A percentile compares a stretch with the other conserved stretches of the same genome.
Evolutionary conservation across 202 grass and related monocot species (phyloP).

Genomic region (Setaria italica): DNA sequence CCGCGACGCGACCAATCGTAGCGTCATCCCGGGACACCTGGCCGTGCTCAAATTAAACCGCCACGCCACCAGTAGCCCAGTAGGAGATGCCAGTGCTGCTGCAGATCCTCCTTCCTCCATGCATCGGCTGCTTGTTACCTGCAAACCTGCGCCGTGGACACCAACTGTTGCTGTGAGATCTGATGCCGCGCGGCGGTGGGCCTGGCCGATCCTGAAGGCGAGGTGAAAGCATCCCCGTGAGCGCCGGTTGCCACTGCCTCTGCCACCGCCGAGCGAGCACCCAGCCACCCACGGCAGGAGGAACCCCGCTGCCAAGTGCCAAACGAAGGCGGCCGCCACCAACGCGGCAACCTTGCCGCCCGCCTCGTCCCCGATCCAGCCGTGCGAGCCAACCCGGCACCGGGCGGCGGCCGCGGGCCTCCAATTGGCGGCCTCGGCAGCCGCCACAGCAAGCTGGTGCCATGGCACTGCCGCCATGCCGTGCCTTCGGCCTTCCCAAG

Average conservation of each 20-base stretch:
- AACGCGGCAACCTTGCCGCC: neutral
- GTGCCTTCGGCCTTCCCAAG: no score
- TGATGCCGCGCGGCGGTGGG: neutral
- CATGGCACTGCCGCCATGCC: no score
- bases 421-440: constrained; percentile 3
- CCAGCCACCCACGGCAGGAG: neutral
- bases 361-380: neutral
- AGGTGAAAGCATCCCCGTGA: neutral
- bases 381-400: neutral
- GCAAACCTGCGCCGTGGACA: neutral
- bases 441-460: neutral
- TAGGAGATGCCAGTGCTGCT: neutral
- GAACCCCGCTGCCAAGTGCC: no score
- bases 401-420: neutral
- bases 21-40: neutral
- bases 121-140: neutral
- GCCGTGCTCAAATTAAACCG: neutral
- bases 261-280: neutral
- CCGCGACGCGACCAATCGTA: neutral
- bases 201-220: neutral
- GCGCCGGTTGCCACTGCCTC: neutral
- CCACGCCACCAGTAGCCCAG: neutral
- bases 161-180: neutral
- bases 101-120: neutral
- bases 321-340: neutral